These are phyloP conservation scores for Aspergillus hancockii DNA, from an alignment of 495 filamentous ascomycete species.

Conservation along the genomic window DNA sequence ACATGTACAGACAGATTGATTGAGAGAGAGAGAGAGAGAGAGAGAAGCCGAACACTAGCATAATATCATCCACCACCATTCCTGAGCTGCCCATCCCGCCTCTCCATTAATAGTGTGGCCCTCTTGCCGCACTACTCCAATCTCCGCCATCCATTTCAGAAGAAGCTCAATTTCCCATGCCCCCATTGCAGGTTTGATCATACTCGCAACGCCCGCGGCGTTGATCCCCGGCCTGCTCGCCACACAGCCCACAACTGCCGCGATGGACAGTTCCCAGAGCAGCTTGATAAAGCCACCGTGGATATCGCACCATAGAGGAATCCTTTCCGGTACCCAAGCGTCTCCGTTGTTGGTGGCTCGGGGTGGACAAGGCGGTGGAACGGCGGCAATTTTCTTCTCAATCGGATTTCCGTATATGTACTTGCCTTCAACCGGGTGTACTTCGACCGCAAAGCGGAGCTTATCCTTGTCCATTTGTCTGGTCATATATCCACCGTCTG, in stretches of 20 bases:
- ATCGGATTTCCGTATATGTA: conserved; percentile 67
- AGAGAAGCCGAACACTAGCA: neutral
- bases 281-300: conserved; percentile 59
- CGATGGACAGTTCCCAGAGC: conserved; percentile 67
- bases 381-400: conserved; percentile 15
- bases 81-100: conserved; percentile 48
- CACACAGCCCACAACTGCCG: conserved; percentile 58
- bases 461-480: conserved; percentile 66
- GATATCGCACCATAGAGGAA: conserved; percentile 83
- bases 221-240: conserved; percentile 60
- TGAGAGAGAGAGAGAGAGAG: neutral
- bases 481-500: conserved; percentile 70
- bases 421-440: conserved; percentile 52
- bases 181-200: conserved; percentile 61
- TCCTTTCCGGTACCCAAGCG: conserved; percentile 36
- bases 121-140: conserved; percentile 42
- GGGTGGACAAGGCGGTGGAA: conserved; percentile 33
- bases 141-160: conserved; percentile 61
- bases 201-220: conserved; percentile 49
- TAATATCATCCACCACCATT: conserved; percentile 72
- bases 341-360: conserved; percentile 1
- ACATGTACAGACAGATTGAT: neutral
- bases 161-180: conserved; percentile 68
- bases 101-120: conserved; percentile 31
- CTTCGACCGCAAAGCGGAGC: conserved; percentile 61